Base-by-base conservation (phyloP, 2,329 filamentous ascomycete genomes). In the Epichloe hybrida region DNA sequence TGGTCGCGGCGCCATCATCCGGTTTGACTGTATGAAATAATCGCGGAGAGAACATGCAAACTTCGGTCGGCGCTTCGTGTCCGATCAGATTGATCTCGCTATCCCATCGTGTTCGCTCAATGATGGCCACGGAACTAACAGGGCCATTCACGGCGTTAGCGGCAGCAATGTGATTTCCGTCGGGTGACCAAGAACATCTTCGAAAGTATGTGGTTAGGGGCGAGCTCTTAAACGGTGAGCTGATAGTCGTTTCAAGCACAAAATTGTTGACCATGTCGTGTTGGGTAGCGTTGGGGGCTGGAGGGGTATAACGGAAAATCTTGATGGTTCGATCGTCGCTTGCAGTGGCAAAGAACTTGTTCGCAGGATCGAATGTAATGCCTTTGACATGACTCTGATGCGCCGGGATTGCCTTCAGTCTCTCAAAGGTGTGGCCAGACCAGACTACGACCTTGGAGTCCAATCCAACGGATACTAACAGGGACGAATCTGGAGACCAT, bases 361-460 rank as follows among this genome's bases (percentile, higher is more conserved):
- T 97, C 41, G 93, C 93, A 0, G 93, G 93, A 64, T 98, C 93
- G 63, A 98, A 98, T 0, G 91, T 95, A 61, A 98, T 94, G 55
- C 94, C 93, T 67, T 98, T 98, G 71, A 98, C 93, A 65, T 97
- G 94, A 65, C 89, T 96, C 66, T 95, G 88, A 67, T 98, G 93
- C 52, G 90, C 84, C 2, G 89, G 83, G 5, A 98, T 72, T 3
- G 88, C 91, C 76, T 97, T 97, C 57, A 98, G 77, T 71, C 95
- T 97, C 71, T 98, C 93, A 59, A 98, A 98, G 0, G 90, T 97
- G 68, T 94, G 86, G 1, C 93, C 94, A 1, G 91, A 97, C 93
- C 93, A 98, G 21, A 98, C 86, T 9, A 98, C 93, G 13, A 98
- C 85, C 69, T 98, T 98, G 42, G 93, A 97, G 69, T 98, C 93